Percentiles rank a stretch among this genome's conserved stretches.
phyloP scores from a whole-genome alignment of 331 rosid genomes.

The Quercus tomentella region DNA sequence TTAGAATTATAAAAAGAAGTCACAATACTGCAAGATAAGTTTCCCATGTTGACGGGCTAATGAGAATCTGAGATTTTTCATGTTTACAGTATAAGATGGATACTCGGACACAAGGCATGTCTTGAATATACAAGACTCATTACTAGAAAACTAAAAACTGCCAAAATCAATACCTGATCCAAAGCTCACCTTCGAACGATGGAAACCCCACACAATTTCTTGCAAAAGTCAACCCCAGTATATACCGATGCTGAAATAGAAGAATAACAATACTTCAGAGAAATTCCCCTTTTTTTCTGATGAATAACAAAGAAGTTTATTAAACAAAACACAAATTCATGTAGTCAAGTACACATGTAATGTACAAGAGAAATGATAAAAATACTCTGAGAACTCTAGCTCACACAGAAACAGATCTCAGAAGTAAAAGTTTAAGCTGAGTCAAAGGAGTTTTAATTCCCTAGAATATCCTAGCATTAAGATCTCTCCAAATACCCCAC shows the following conservation, averaged over 20 bases:
- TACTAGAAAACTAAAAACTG: constrained; percentile 7
- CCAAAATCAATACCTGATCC: constrained; percentile 43
- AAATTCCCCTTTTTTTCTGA: background rate
- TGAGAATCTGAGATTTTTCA: constrained; percentile 8
- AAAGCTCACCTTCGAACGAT: constrained; percentile 91
- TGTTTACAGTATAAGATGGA: background rate
- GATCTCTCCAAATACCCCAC: too few species aligned
- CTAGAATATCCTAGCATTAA: too few species aligned
- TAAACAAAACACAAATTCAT: too few species aligned
- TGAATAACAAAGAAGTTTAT: too few species aligned
- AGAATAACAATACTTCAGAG: background rate
- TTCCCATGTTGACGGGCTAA: background rate
- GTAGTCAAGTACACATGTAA: too few species aligned
- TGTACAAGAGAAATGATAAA: too few species aligned
- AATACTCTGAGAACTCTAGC: too few species aligned
- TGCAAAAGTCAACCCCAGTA: constrained; percentile 98
- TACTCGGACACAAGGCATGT: background rate
- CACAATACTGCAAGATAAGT: background rate
- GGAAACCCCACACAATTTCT: constrained; percentile 94
- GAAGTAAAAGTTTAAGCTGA: too few species aligned
- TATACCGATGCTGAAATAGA: constrained; percentile 71
- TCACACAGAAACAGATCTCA: too few species aligned
- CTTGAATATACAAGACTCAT: background rate
- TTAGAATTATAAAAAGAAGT: background rate
- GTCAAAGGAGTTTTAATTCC: too few species aligned